These are phyloP conservation scores for Tinospora cordifolia DNA, from an alignment of 164 flowering plant genomes.

Conservation along the genomic window DNA sequence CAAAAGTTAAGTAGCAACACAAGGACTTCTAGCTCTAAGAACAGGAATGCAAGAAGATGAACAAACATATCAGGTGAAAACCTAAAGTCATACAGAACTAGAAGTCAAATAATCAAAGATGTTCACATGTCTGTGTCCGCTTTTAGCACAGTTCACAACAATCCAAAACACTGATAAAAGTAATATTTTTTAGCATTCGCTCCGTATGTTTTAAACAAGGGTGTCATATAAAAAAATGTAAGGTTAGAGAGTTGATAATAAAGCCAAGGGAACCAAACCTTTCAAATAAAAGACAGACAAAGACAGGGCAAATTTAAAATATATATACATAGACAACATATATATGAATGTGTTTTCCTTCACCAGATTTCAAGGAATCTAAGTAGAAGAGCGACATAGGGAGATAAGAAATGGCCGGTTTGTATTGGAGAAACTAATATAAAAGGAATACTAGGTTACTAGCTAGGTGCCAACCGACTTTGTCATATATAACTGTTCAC, in stretches of 20 bases:
- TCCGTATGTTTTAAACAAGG: too few relatives aligned
- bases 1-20: too few relatives aligned
- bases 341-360: not conserved
- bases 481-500: not conserved
- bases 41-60: too few relatives aligned
- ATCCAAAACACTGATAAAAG: too few relatives aligned
- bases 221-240: too few relatives aligned
- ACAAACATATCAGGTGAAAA: too few relatives aligned
- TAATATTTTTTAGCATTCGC: too few relatives aligned
- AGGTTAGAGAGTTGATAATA: not conserved
- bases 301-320: not conserved
- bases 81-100: too few relatives aligned
- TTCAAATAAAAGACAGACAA: not conserved
- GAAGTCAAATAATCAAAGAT: too few relatives aligned
- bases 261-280: not conserved
- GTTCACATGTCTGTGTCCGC: too few relatives aligned
- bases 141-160: too few relatives aligned
- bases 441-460: not conserved
- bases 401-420: not conserved
- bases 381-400: not conserved
- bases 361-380: not conserved
- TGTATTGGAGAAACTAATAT: not conserved
- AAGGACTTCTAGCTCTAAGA: too few relatives aligned
- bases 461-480: not conserved
- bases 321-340: not conserved